These are phyloP conservation scores for Xylaria hypoxylon DNA, from an alignment of 2,329 filamentous ascomycete species.

Conservation along the genomic window DNA sequence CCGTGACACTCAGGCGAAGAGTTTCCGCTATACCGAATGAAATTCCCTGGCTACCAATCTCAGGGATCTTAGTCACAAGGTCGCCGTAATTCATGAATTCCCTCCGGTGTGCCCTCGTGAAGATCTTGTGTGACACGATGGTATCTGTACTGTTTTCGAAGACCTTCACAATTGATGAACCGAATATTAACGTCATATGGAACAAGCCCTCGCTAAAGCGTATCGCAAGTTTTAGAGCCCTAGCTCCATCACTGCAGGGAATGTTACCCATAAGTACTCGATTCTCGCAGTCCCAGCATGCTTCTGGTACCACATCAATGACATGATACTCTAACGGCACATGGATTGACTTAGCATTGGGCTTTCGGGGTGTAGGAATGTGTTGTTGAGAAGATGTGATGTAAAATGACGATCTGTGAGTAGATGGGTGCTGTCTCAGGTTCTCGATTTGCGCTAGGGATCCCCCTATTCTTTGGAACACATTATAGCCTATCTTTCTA, in stretches of 20 bases:
- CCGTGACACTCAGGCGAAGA: too few relatives aligned
- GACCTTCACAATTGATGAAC: too few relatives aligned
- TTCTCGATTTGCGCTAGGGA: background rate
- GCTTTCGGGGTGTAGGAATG: background rate
- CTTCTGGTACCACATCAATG: background rate
- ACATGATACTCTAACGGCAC: background rate
- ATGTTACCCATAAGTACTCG: background rate
- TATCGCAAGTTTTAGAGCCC: background rate
- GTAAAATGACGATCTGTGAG: background rate
- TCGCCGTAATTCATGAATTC: constrained; percentile 1
- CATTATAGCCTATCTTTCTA: background rate
- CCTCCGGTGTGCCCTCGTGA: constrained; percentile 3
- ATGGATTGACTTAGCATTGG: background rate
- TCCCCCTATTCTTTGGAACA: background rate
- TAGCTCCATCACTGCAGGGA: background rate
- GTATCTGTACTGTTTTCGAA: too few relatives aligned
- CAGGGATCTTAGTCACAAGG: background rate
- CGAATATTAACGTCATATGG: too few relatives aligned
- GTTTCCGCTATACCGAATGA: too few relatives aligned
- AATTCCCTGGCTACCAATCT: too few relatives aligned
- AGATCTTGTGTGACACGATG: too few relatives aligned
- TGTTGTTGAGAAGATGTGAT: background rate
- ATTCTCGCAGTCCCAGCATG: background rate
- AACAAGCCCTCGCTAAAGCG: too few relatives aligned
- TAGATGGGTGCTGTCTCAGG: background rate